phyloP scores from a whole-genome alignment of 1,284 basidiomycete species.

The Trichosporon inkin region DNA sequence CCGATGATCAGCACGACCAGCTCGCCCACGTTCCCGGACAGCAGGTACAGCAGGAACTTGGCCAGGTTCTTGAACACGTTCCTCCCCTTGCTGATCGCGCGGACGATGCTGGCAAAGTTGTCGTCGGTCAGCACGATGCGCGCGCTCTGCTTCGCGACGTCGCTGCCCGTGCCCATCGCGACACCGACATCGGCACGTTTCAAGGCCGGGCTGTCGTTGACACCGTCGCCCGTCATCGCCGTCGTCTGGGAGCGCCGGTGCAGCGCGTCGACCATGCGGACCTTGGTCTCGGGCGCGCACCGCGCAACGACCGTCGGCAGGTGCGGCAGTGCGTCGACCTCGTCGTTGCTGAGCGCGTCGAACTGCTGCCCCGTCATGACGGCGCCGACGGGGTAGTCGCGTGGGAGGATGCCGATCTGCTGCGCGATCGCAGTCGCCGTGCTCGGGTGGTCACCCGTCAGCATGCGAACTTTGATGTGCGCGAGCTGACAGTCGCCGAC shows the following conservation, averaged over 20 bases:
- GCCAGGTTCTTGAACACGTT: conserved; percentile 53
- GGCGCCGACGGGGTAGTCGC: conserved; percentile 41
- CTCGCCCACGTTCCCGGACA: conserved; percentile 61
- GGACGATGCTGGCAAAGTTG: conserved; percentile 67
- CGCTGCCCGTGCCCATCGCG: conserved; percentile 66
- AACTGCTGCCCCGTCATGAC: conserved; percentile 61
- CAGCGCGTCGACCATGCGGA: conserved; percentile 59
- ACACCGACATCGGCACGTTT: conserved; percentile 62
- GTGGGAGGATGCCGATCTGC: conserved; percentile 56
- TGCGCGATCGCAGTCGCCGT: conserved; percentile 55
- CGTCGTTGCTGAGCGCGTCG: conserved; percentile 59
- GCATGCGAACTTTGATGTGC: conserved; percentile 65
- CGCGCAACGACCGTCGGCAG: conserved; percentile 60
- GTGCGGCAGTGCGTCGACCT: conserved; percentile 58
- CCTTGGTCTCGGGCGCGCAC: conserved; percentile 57
- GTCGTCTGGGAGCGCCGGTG: conserved; percentile 53
- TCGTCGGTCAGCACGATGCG: conserved; percentile 66
- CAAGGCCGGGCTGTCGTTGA: conserved; percentile 60
- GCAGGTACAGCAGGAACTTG: conserved; percentile 54
- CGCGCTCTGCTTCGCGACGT: conserved; percentile 60
- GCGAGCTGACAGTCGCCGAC: conserved; percentile 62
- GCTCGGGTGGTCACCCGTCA: conserved; percentile 55
- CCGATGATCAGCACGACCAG: conserved; percentile 61
- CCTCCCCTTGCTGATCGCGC: conserved; percentile 64
- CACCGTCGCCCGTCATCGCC: conserved; percentile 54